Evolutionary conservation across 2,329 filamentous ascomycete species (phyloP), one percentile per base, ranked within the genome.

Genomic region (Colletotrichum horii): DNA sequence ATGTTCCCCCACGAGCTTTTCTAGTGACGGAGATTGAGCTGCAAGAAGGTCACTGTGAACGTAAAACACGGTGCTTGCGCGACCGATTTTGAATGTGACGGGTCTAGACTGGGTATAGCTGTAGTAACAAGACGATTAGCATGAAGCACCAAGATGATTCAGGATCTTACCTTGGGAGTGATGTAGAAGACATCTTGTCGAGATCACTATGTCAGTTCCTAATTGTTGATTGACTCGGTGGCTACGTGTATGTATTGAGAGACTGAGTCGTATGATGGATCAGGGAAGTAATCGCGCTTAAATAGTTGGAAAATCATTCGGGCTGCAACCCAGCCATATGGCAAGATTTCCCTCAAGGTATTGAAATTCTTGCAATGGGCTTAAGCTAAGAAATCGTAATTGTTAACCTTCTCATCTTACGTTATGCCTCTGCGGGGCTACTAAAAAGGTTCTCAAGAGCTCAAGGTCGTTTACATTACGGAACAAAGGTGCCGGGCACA

Each of bases 41-140:
- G 43, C 43, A 52, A 52, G n/a, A 52, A 52, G 43, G 11, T 52
- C 43, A 52, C 43, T 52, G 43, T 52, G 43, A 52, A 52, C 43
- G 12, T 52, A 52, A 22, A 52, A 52, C 6, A 22, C 3, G n/a
- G 43, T 22, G n/a, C n/a, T 8, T 52, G n/a, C n/a, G 4, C n/a
- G 6, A 14, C 43, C n/a, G n/a, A 52, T 24, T 52, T 14, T 52
- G 43, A 52, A 52, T 22, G 43, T 52, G n/a, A 52, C n/a, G 43
- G 43, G 43, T 52, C 22, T 4, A 14, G 43, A 52, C 43, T 52
- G 43, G 43, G n/a, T 24, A 8, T n/a, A 52, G 43, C 43, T 52
- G 7, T 14, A 11, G 43, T 8, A 12, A 1, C 12, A 52, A 14
- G n/a, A 12, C 11, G 43, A 48, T 52, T 52, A 52, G 43, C 11